phyloP scores from a whole-genome alignment of 306 rosid species.

The Pyrus pyrifolia region DNA sequence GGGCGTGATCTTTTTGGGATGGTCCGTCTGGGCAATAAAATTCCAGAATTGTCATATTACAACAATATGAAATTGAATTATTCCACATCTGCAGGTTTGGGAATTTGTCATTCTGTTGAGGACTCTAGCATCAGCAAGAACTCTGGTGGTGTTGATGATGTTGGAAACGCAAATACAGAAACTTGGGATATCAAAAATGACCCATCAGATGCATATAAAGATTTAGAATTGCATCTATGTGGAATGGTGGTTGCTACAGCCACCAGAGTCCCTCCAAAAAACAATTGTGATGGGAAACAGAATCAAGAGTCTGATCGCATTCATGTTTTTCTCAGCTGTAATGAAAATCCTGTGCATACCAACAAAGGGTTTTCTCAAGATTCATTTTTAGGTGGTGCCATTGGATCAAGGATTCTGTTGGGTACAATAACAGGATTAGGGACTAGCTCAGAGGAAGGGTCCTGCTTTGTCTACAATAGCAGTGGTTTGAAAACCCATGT shows the following conservation, averaged over 20 bases:
- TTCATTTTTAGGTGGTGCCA: conserved; percentile 22
- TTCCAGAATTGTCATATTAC: conserved; percentile 42
- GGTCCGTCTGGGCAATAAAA: conserved; percentile 51
- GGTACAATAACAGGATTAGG: conserved; percentile 87
- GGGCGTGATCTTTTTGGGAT: conserved; percentile 95
- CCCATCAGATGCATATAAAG: conserved; percentile 56
- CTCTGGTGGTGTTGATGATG: conserved; percentile 22
- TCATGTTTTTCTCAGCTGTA: conserved; percentile 59
- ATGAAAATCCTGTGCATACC: conserved; percentile 25
- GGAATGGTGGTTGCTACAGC: conserved; percentile 79
- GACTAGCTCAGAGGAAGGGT: conserved; percentile 75
- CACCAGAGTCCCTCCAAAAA: conserved; percentile 54
- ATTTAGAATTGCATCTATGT: conserved; percentile 73
- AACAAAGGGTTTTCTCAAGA: conserved; percentile 19
- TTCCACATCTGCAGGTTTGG: conserved; percentile 30
- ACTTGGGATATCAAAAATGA: conserved; percentile 20
- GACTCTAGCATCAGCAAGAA: conserved; percentile 24
- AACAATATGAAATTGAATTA: conserved; percentile 39
- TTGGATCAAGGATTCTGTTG: conserved; percentile 49
- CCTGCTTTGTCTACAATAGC: conserved; percentile 64
- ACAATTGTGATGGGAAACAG: conserved; percentile 23
- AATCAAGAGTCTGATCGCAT: conserved; percentile 54
- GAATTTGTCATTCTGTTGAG: conserved; percentile 23
- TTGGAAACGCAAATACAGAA: conserved; percentile 21
- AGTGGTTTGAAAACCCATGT: conserved; percentile 70